A percentile compares a stretch with the other conserved stretches of the same genome.
These are phyloP conservation scores for Penicillium daleae DNA, from an alignment of 495 filamentous ascomycete genomes.

Conservation along the genomic window DNA sequence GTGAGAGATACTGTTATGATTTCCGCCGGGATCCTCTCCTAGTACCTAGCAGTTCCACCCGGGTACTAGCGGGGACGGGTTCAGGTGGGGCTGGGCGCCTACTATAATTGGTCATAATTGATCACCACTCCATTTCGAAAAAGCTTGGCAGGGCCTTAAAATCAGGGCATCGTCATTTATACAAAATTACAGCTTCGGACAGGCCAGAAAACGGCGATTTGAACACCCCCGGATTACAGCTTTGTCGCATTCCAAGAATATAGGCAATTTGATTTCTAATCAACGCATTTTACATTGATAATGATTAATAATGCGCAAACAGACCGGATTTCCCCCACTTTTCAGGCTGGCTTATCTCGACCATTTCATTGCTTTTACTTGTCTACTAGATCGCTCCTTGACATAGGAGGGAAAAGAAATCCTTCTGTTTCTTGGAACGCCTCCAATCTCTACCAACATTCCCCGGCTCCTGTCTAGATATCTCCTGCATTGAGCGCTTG, in stretches of 20 bases:
- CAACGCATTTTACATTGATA: neutral
- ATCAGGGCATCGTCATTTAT: slow-evolving; percentile 14
- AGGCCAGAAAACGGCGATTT: neutral
- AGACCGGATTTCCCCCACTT: neutral
- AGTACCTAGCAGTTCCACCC: neutral
- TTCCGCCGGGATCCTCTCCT: too few relatives aligned
- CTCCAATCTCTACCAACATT: neutral
- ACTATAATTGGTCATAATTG: neutral
- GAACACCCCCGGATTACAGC: neutral
- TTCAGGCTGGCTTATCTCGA: neutral
- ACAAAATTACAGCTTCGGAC: slow-evolving; percentile 10
- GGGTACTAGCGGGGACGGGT: neutral
- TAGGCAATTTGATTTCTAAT: slow-evolving; percentile 1
- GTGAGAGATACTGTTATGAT: neutral
- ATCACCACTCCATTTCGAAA: neutral
- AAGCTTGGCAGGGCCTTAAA: slow-evolving; percentile 11
- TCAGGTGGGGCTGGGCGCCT: neutral
- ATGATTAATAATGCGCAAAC: neutral
- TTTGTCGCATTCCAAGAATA: neutral
- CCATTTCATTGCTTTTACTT: neutral
- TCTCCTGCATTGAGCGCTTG: neutral
- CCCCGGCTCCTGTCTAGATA: neutral
- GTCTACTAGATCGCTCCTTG: neutral
- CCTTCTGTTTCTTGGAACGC: neutral
- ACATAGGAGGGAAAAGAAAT: neutral